Evolutionary conservation across 192 early-diverging fungal genomes (phyloP).

Genomic region (Backusella parvicylindrica): DNA sequence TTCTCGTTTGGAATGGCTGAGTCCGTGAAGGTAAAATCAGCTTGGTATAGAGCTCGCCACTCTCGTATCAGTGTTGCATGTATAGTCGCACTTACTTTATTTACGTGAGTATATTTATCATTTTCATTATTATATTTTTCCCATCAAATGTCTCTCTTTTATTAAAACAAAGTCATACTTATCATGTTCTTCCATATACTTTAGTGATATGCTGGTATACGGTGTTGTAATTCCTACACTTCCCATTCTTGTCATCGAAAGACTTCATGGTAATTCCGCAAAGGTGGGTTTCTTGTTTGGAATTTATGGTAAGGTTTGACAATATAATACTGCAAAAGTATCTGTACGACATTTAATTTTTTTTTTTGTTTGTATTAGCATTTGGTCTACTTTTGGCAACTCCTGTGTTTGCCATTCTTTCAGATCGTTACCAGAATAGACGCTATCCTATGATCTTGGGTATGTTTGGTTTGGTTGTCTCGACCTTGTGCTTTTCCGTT

Average conservation of each 20-base stretch:
- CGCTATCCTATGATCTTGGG: constrained; percentile 74
- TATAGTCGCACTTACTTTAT: constrained; percentile 58
- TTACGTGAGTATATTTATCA: constrained; percentile 43
- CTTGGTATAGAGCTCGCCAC: constrained; percentile 33
- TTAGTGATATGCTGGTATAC: constrained; percentile 60
- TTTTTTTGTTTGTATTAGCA: constrained; percentile 28
- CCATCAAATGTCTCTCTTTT: not conserved
- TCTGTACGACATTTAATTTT: not conserved
- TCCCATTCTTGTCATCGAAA: constrained; percentile 60
- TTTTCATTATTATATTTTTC: constrained; percentile 8
- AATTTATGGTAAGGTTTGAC: constrained; percentile 52
- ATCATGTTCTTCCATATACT: not conserved
- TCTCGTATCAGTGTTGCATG: constrained; percentile 38
- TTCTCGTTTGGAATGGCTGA: not conserved
- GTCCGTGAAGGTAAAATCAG: not conserved
- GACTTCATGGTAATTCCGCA: constrained; percentile 50
- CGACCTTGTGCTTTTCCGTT: constrained; percentile 61
- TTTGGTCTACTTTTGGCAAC: constrained; percentile 61
- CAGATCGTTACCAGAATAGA: constrained; percentile 68
- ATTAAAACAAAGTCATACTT: not conserved
- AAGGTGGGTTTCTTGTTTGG: constrained; percentile 70
- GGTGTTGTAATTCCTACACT: constrained; percentile 70
- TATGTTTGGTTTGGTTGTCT: constrained; percentile 59
- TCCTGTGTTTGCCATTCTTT: constrained; percentile 66
- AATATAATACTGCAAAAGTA: not conserved